Percentiles rank a stretch among this genome's conserved stretches.
These are phyloP conservation scores for Areca catechu DNA, from an alignment of 176 grass and related monocot genomes.

Conservation along the genomic window DNA sequence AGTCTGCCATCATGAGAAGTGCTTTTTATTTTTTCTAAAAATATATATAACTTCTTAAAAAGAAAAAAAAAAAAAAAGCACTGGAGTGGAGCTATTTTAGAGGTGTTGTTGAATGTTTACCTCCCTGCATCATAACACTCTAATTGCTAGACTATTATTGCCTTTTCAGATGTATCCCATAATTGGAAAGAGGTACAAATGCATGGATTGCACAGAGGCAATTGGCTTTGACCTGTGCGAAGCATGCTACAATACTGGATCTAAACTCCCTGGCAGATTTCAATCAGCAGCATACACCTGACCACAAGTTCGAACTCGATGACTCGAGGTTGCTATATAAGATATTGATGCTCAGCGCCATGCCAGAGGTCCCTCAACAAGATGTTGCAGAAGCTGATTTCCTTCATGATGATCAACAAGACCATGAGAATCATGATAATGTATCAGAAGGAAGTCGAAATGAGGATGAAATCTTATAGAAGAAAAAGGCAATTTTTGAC, in stretches of 20 bases:
- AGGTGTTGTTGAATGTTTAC: too few relatives aligned
- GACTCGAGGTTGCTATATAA: not conserved
- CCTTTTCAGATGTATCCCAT: slow-evolving; percentile 55
- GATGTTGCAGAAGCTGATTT: not conserved
- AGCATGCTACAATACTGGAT: slow-evolving; percentile 47
- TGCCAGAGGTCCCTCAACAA: slow-evolving; percentile 2
- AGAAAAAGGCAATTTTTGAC: too few relatives aligned
- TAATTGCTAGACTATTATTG: not conserved
- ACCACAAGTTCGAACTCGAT: slow-evolving; percentile 64
- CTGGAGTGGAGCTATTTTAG: not conserved
- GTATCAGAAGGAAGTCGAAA: slow-evolving; percentile 7
- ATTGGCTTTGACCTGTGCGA: slow-evolving; percentile 77
- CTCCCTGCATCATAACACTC: too few relatives aligned
- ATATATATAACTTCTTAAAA: not conserved
- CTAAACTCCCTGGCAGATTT: slow-evolving; percentile 79
- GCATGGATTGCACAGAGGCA: slow-evolving; percentile 53
- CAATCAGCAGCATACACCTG: slow-evolving; percentile 86
- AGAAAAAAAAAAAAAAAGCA: not conserved
- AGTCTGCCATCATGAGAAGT: too few relatives aligned
- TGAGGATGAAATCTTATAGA: slow-evolving; percentile 4
- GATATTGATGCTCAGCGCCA: slow-evolving; percentile 4
- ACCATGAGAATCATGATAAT: not conserved
- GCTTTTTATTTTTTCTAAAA: not conserved
- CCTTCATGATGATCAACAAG: not conserved
- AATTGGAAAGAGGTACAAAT: slow-evolving; percentile 71